These are phyloP conservation scores for Aspergillus hiratsukae DNA, from an alignment of 2,329 filamentous ascomycete species.

Conservation along the genomic window DNA sequence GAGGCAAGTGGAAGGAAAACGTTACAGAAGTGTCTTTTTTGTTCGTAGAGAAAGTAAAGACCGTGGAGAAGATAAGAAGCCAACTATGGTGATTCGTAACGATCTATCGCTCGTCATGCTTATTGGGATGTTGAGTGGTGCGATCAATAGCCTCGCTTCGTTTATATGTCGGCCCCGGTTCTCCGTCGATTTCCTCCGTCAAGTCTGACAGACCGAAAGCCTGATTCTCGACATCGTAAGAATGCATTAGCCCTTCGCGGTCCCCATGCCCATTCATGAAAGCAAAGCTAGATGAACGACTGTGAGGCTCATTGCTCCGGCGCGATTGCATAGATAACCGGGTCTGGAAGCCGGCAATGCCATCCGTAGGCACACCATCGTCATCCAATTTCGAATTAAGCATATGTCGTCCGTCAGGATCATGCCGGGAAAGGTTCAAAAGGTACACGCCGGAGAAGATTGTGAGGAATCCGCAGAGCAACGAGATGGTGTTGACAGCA, in stretches of 20 bases:
- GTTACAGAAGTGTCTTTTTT: slow-evolving; percentile 20
- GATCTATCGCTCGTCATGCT: slow-evolving; percentile 29
- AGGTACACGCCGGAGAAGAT: slow-evolving; percentile 96
- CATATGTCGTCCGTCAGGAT: slow-evolving; percentile 72
- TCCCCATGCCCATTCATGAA: slow-evolving; percentile 58
- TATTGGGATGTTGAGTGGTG: slow-evolving; percentile 25
- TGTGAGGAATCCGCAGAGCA: slow-evolving; percentile 87
- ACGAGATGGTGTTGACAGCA: slow-evolving; percentile 83
- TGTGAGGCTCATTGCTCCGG: slow-evolving; percentile 59
- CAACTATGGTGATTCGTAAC: slow-evolving; percentile 7
- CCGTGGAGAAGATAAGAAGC: slow-evolving; percentile 9
- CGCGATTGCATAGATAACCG: slow-evolving; percentile 89
- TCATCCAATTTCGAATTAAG: slow-evolving; percentile 55
- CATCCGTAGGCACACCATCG: slow-evolving; percentile 80
- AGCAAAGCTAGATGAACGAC: slow-evolving; percentile 58
- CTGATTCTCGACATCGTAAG: slow-evolving; percentile 79
- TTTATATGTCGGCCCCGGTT: slow-evolving; percentile 34
- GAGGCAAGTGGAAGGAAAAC: slow-evolving; percentile 16
- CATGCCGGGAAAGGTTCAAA: slow-evolving; percentile 87
- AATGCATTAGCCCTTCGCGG: slow-evolving; percentile 77
- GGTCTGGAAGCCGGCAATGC: slow-evolving; percentile 82
- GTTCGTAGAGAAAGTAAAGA: slow-evolving; percentile 18
- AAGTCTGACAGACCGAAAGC: slow-evolving; percentile 76
- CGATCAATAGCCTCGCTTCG: slow-evolving; percentile 22
- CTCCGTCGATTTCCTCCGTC: slow-evolving; percentile 66